These are phyloP conservation scores for Monosporozyma unispora DNA, from an alignment of 805 yeast species.

Conservation along the genomic window DNA sequence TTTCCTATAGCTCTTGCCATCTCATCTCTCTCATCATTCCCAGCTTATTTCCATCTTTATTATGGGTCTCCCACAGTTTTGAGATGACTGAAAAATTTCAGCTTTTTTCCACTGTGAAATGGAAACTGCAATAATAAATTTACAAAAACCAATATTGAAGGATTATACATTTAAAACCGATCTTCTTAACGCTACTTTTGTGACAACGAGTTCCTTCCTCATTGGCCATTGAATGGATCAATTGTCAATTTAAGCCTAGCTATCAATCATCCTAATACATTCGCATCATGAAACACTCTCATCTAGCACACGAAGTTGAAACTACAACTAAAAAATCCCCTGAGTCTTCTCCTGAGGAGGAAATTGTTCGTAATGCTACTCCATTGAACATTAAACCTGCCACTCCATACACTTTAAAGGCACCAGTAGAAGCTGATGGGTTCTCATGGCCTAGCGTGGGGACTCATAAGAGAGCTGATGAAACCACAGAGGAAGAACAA, in stretches of 20 bases:
- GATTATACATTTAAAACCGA: neutral
- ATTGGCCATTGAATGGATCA: neutral
- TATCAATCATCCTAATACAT: neutral
- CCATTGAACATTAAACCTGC: constrained; percentile 72
- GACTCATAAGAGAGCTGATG: constrained; percentile 67
- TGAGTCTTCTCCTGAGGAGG: neutral
- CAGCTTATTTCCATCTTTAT: neutral
- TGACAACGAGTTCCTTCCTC: neutral
- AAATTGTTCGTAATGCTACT: constrained; percentile 26
- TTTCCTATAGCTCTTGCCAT: neutral
- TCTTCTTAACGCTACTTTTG: neutral
- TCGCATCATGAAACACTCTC: neutral
- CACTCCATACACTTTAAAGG: constrained; percentile 70
- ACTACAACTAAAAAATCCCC: neutral
- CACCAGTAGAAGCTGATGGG: constrained; percentile 85
- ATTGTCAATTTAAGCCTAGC: neutral
- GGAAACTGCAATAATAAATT: neutral
- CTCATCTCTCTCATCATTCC: neutral
- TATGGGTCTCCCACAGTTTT: neutral
- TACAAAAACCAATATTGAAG: neutral
- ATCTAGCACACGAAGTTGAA: neutral
- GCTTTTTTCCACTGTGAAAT: neutral
- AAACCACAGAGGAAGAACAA: constrained; percentile 51
- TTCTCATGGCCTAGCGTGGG: constrained; percentile 91
- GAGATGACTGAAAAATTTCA: neutral